Evolutionary conservation across 495 filamentous ascomycete genomes (phyloP).

Genomic region (Neurospora tetrasperma): DNA sequence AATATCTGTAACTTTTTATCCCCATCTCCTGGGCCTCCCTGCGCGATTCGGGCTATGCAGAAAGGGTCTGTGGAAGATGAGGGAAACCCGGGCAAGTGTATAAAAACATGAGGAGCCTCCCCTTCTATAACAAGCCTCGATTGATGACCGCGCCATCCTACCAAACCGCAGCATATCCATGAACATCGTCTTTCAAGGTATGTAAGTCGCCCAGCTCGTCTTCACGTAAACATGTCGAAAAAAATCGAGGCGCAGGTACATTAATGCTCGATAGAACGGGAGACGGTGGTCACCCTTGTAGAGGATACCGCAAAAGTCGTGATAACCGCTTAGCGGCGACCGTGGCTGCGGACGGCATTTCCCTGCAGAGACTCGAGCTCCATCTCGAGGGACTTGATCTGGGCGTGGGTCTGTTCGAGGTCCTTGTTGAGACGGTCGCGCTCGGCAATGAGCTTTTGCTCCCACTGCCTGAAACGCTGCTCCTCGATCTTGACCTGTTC

Average conservation of each 20-base stretch:
- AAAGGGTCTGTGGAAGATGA: neutral
- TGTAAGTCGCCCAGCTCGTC: neutral
- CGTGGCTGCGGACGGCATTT: constrained; percentile 83
- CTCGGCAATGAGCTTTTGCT: constrained; percentile 98
- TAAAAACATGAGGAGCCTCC: neutral
- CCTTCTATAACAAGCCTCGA: neutral
- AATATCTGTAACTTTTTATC: constrained; percentile 1
- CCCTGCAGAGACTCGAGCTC: constrained; percentile 93
- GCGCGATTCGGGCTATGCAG: neutral
- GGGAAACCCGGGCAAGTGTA: neutral
- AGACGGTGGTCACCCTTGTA: neutral
- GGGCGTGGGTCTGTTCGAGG: constrained; percentile 90
- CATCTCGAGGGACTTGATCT: constrained; percentile 89
- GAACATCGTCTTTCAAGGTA: constrained; percentile 5
- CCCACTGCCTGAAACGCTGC: constrained; percentile 96
- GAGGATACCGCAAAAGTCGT: neutral
- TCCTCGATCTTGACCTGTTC: constrained; percentile 99
- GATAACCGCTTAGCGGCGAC: constrained; percentile 66
- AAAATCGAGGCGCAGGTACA: neutral
- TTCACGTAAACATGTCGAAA: constrained; percentile 1
- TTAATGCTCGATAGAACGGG: neutral
- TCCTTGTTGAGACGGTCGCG: constrained; percentile 98
- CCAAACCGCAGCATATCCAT: constrained; percentile 12
- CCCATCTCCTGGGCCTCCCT: neutral
- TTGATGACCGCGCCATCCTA: neutral